phyloP scores from a whole-genome alignment of 495 filamentous ascomycete genomes.

The Neurospora sp. region DNA sequence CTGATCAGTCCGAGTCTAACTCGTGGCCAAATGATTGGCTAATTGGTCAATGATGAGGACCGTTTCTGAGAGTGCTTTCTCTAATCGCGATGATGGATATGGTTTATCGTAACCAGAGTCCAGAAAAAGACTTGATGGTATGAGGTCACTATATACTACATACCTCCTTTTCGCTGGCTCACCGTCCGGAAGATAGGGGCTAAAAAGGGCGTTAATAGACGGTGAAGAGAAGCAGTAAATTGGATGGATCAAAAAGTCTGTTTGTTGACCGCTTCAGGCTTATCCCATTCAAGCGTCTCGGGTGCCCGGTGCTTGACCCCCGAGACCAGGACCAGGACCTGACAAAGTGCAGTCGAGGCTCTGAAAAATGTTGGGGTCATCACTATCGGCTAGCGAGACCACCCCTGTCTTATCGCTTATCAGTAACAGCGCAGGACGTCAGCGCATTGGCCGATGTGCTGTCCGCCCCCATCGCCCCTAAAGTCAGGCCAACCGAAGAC shows the following conservation, averaged over 20 bases:
- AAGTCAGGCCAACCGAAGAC: background rate
- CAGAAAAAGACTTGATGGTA: background rate
- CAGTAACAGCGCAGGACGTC: background rate
- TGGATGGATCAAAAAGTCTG: background rate
- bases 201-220: background rate
- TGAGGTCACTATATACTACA: background rate
- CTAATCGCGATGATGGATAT: background rate
- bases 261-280: background rate
- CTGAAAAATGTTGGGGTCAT: background rate
- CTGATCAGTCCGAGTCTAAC: conserved; percentile 3
- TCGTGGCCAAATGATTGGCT: conserved; percentile 18
- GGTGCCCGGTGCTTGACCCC: background rate
- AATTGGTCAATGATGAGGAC: background rate
- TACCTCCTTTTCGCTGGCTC: background rate
- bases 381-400: background rate
- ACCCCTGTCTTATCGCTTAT: background rate
- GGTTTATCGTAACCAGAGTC: background rate
- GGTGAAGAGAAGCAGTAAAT: background rate
- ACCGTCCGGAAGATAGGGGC: background rate
- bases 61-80: background rate
- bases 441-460: background rate
- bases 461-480: background rate
- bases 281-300: background rate
- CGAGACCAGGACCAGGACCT: background rate
- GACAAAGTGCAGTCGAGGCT: background rate